Percentiles rank a stretch among this genome's conserved stretches.
Conservation (phyloP, 768 basidiomycete genomes). For the Termitomyces sp. region DNA sequence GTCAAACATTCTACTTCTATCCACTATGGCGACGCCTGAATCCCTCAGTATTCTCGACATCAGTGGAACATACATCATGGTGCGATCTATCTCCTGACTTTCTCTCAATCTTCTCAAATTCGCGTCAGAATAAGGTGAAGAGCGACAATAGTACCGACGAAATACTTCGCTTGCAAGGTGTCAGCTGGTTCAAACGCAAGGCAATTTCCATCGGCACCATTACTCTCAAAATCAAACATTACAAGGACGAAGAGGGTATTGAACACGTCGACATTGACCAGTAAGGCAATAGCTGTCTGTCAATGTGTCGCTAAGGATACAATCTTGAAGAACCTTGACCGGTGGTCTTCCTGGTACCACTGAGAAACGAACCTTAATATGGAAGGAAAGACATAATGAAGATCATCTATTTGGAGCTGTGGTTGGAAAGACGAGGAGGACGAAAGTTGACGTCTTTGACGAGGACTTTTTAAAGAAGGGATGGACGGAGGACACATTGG, state of each 20-base stretch:
- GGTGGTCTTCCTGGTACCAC: slow-evolving; percentile 54
- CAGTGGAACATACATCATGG: slow-evolving; percentile 59
- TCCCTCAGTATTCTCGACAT: slow-evolving; percentile 56
- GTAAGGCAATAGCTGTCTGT: neutral
- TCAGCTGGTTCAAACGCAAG: slow-evolving; percentile 66
- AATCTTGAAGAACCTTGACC: slow-evolving; percentile 33
- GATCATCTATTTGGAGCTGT: slow-evolving; percentile 62
- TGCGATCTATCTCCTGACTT: slow-evolving; percentile 17
- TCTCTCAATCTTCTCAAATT: neutral
- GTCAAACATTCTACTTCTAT: neutral
- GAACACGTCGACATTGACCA: slow-evolving; percentile 70
- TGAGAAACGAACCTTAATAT: slow-evolving; percentile 55
- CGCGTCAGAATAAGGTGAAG: slow-evolving; percentile 57
- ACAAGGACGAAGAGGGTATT: slow-evolving; percentile 48
- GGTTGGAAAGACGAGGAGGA: slow-evolving; percentile 47
- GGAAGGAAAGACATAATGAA: slow-evolving; percentile 44
- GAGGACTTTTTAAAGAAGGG: slow-evolving; percentile 36
- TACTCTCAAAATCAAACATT: slow-evolving; percentile 60
- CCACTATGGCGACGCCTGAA: slow-evolving; percentile 60
- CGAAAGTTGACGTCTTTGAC: slow-evolving; percentile 40
- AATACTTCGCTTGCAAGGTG: slow-evolving; percentile 66
- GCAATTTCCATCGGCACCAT: slow-evolving; percentile 53
- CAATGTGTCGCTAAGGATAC: neutral
- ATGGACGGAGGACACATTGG: slow-evolving; percentile 35
- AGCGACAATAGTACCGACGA: slow-evolving; percentile 52